Base-by-base conservation (phyloP, 345 rosid genomes). In the Draba incana region DNA sequence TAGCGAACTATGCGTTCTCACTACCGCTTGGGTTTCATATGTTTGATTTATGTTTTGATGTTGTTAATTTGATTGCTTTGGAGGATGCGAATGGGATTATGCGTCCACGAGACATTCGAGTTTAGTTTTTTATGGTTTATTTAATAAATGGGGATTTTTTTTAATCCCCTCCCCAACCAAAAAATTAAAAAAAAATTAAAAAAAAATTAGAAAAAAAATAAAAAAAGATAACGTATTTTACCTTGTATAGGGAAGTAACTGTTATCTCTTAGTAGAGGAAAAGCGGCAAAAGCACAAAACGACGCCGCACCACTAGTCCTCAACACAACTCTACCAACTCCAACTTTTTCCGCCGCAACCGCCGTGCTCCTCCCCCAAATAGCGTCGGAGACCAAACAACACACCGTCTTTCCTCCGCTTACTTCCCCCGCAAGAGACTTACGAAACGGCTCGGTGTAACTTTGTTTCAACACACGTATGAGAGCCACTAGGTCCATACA, bases 331-430 rank as follows among this genome's bases (percentile, higher is more conserved):
- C 81, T 80, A 2, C 77, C 69, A 27, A 87, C 66, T 57, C 80
- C 64, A 33, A 85, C 62, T n/a, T 55, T 60, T 11, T 81, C 62
- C 47, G 86, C 84, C 62, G 85, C 84, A 12, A 77, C 70, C 28
- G 54, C 61, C 28, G 75, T 78, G 56, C 82, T 28, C 68, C 27
- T 82, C 51, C 68, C 39, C 85, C 83, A 82, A 1, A 68, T 8
- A 31, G 77, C 82, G 74, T 89, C 89, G 2, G 80, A 60, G n/a
- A 87, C 72, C 35, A 89, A 62, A 69, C 89, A 85, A 42, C 80
- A 62, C 39, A 78, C 51, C 4, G 37, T 72, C 47, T 65, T 83
- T 65, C 53, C 74, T 77, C 65, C 28, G 3, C 41, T 0, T 6
- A 82, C 9, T 77, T 82, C 64, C 62, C 73, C 62, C 35, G 62